Base-by-base conservation (phyloP, 2,329 filamentous ascomycete species). In the Exophiala xenobiotica region DNA sequence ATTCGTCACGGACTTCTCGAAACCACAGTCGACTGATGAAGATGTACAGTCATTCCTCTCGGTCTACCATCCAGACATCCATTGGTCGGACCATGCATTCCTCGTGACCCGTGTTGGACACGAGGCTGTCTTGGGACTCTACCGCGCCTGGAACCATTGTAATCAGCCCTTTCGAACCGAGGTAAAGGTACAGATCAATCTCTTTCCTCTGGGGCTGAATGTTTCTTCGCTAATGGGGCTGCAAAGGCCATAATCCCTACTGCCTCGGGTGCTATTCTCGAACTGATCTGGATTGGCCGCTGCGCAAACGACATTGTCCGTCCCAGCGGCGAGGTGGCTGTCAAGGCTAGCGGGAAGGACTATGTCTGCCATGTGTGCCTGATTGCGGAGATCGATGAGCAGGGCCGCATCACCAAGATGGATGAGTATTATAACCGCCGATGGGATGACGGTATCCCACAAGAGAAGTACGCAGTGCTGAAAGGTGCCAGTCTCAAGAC, bases 351-450 rank as follows among this genome's bases (percentile, higher is more conserved):
- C 4, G 50, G 50, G 4, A 53, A 53, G 38, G 45, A 53, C n/a
- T 53, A 42, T 29, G 20, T 35, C 22, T 49, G 44, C 19, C 50
- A 49, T 44, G 50, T 53, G n/a, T 44, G 44, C 27, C 49, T 53
- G 50, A 14, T 47, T 2, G 7, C 49, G 3, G 19, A 53, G 26
- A 26, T 53, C 38, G 45, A 53, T 31, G 18, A 49, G n/a, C n/a
- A 29, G 26, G 50, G 50, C 9, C 35, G 22, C 9, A 43, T 53
- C 4, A 48, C 43, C 11, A 38, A 45, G 19, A 49, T 53, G 20
- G 50, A 53, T 44, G 50, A 53, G 27, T 53, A 49, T 53, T 53
- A 53, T 35, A 53, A 53, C 38, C 48, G 42, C 5, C 14, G 16
- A n/a, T 53, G 50, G 50, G 50, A 53, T 14, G 45, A 53, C 44